These are phyloP conservation scores for Alternaria gaisen DNA, from an alignment of 2,329 filamentous ascomycete species.

Conservation along the genomic window DNA sequence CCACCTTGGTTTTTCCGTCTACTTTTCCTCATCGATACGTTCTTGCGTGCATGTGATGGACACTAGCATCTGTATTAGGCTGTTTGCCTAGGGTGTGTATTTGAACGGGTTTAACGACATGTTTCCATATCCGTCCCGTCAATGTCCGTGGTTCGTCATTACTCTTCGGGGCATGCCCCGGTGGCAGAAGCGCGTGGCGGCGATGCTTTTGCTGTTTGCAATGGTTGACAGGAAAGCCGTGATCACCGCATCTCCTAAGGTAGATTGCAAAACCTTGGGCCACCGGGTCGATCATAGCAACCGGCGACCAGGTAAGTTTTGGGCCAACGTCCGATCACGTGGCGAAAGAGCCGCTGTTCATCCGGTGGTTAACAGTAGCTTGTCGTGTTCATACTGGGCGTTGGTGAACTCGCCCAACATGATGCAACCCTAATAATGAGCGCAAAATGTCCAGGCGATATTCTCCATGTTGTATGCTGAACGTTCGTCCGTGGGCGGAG, in stretches of 20 bases:
- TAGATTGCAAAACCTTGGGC: neutral
- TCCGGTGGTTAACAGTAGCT: slow-evolving; percentile 6
- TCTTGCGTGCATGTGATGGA: neutral
- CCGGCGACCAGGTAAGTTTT: slow-evolving; percentile 1
- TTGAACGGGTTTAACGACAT: neutral
- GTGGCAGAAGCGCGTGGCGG: neutral
- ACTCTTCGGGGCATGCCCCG: neutral
- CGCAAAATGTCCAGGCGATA: neutral
- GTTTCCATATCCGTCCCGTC: neutral
- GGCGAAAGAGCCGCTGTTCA: slow-evolving; percentile 6
- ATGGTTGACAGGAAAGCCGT: neutral
- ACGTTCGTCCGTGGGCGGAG: neutral
- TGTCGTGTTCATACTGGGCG: neutral
- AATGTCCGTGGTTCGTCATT: neutral
- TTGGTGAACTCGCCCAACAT: neutral
- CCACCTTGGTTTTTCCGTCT: neutral
- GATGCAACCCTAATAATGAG: neutral
- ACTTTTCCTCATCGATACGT: neutral
- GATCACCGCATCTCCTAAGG: neutral
- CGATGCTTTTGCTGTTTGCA: neutral
- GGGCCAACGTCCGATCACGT: slow-evolving; percentile 1
- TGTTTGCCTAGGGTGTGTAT: neutral
- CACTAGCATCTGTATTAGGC: slow-evolving; percentile 2
- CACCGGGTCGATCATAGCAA: slow-evolving; percentile 6
- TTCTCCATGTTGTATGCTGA: too few relatives aligned